These are phyloP conservation scores for Pyrenula aspistea DNA, from an alignment of 495 filamentous ascomycete species.

Conservation along the genomic window DNA sequence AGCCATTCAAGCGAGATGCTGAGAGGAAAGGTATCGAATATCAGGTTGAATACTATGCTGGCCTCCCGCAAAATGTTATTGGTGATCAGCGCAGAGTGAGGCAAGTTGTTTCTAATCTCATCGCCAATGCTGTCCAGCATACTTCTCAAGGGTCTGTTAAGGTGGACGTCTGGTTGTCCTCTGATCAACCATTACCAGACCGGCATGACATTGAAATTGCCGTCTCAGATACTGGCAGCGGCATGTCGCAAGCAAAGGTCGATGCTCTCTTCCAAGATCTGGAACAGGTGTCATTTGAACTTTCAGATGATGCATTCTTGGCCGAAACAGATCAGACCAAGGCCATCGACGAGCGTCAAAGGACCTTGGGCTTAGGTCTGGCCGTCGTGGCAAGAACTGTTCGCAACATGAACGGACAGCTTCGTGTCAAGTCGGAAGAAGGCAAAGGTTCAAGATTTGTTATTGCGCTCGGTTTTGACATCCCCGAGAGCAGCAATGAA, in stretches of 20 bases:
- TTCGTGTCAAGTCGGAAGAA: slow-evolving; percentile 77
- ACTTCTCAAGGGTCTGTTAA: slow-evolving; percentile 58
- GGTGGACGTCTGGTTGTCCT: slow-evolving; percentile 52
- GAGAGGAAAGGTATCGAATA: slow-evolving; percentile 64
- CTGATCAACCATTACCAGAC: slow-evolving; percentile 17
- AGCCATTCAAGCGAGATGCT: slow-evolving; percentile 61
- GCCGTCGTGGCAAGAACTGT: slow-evolving; percentile 77
- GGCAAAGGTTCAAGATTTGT: slow-evolving; percentile 78
- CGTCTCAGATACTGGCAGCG: slow-evolving; percentile 68
- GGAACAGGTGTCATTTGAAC: slow-evolving; percentile 65
- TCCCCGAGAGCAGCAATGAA: slow-evolving; percentile 35
- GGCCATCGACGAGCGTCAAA: slow-evolving; percentile 14
- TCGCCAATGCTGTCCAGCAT: slow-evolving; percentile 76
- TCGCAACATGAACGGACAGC: slow-evolving; percentile 81
- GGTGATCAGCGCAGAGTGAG: slow-evolving; percentile 72
- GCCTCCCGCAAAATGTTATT: slow-evolving; percentile 56
- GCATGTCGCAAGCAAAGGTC: slow-evolving; percentile 61
- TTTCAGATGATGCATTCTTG: slow-evolving; percentile 18
- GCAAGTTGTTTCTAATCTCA: slow-evolving; percentile 72
- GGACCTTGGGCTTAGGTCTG: slow-evolving; percentile 67
- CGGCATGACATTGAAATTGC: slow-evolving; percentile 57
- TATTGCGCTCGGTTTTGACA: slow-evolving; percentile 54
- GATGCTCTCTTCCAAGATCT: slow-evolving; percentile 76
- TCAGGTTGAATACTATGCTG: slow-evolving; percentile 52
- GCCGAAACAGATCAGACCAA: slow-evolving; percentile 16